phyloP scores from a whole-genome alignment of 164 flowering plant genomes.

The Nymphaea colorata region DNA sequence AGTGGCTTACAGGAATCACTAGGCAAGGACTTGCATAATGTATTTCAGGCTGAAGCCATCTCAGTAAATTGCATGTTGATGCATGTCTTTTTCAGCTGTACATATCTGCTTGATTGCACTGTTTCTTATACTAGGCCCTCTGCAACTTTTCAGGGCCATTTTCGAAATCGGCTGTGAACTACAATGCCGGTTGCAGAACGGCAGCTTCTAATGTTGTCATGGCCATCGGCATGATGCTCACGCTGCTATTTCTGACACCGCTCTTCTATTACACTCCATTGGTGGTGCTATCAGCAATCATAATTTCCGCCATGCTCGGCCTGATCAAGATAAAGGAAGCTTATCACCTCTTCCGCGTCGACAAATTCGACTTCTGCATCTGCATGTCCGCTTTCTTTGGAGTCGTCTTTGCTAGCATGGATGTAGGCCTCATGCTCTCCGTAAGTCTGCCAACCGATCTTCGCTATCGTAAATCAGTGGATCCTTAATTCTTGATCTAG shows the following conservation, averaged over 20 bases:
- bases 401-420: conserved; percentile 66
- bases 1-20: background rate
- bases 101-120: background rate
- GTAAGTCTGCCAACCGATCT: conserved; percentile 19
- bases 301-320: conserved; percentile 83
- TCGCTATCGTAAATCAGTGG: conserved; percentile 18
- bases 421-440: conserved; percentile 57
- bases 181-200: conserved; percentile 65
- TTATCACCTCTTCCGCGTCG: conserved; percentile 46
- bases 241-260: conserved; percentile 68
- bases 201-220: conserved; percentile 66
- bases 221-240: conserved; percentile 56
- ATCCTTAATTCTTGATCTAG: background rate
- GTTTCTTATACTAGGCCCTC: background rate
- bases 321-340: conserved; percentile 53
- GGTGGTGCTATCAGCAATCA: conserved; percentile 80
- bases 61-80: background rate
- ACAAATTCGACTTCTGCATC: conserved; percentile 73
- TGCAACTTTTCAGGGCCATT: conserved; percentile 55
- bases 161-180: conserved; percentile 85
- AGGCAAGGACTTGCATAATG: background rate
- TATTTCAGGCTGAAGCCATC: background rate
- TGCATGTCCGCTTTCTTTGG: conserved; percentile 71
- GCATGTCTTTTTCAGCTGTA: too few relatives aligned
- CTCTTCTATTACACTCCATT: conserved; percentile 76